phyloP scores from a whole-genome alignment of 441 rosid species.

The Gossypium davidsonii region DNA sequence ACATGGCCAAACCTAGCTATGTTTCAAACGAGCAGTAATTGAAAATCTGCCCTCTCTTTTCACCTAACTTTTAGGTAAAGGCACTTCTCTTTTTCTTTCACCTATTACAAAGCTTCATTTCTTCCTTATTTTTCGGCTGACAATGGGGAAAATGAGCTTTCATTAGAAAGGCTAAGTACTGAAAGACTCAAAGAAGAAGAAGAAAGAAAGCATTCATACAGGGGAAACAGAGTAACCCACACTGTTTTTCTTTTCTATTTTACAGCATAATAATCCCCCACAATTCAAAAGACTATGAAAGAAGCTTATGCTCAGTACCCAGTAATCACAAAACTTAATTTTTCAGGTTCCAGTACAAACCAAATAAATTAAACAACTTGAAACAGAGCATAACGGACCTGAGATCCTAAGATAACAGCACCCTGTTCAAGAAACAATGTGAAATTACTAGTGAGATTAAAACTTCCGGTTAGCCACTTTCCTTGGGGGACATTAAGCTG shows the following conservation, averaged over 20 bases:
- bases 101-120: not conserved
- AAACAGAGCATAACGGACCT: slow-evolving; percentile 33
- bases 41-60: not conserved
- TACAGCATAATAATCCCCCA: not conserved
- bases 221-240: not conserved
- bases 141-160: not conserved
- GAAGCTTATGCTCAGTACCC: not conserved
- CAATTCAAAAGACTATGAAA: not conserved
- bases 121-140: not conserved
- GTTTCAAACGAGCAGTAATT: slow-evolving; percentile 3
- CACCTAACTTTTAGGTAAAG: slow-evolving; percentile 5
- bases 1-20: slow-evolving; percentile 9
- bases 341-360: not conserved
- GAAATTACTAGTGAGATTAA: slow-evolving; percentile 81
- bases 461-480: slow-evolving; percentile 83
- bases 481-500: slow-evolving; percentile 76
- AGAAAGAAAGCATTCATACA: not conserved
- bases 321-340: not conserved
- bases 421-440: slow-evolving; percentile 71
- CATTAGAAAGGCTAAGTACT: not conserved
- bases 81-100: not conserved
- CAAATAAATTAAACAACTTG: not conserved
- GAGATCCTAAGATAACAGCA: slow-evolving; percentile 75
- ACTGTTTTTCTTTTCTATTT: not conserved
- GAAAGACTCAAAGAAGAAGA: not conserved